Base-by-base conservation (phyloP, 2,329 filamentous ascomycete genomes). In the Polytolypa hystricis region DNA sequence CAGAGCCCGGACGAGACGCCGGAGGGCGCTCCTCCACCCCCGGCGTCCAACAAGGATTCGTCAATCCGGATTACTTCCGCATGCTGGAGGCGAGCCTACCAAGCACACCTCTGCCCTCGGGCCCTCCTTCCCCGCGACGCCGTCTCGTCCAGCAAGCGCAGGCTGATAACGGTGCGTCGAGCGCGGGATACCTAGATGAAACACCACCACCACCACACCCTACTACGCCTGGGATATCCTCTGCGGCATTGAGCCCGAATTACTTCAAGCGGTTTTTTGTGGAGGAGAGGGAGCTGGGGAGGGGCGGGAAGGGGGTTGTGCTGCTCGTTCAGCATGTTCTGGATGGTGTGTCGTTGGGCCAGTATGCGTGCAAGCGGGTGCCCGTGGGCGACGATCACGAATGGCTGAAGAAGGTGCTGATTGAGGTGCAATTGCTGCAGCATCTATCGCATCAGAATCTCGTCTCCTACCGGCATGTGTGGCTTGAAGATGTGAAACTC, bases 311-410 rank as follows among this genome's bases (percentile, higher is more conserved):
- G 55, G 91, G 91, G 0, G 86, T 98, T 3, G 91, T 98, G 2
- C 62, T 98, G 31, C 70, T 96, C n/a, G 91, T 98, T 7, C 78
- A 84, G 41, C 91, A 98, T 61, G 73, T 93, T 47, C 76, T 98
- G 40, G 91, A 96, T 56, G 81, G 84, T 15, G 89, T 93, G 30
- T 74, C 79, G 20, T 69, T 98, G 2, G 91, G 91, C 2, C 74
- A 91, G 45, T 98, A 93, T 59, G 91, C 91, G 9, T 98, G 91
- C 68, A 98, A 98, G 61, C 77, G 93, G 30, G 87, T 98, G 0
- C 93, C 91, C 0, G 91, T 98, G 3, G 84, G 91, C 10, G 82
- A 98, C 52, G 84, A 96, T 50, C 89, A 95, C 52, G 77, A 79
- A 42, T 95, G 91, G 93, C 67, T 98, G 10, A 85, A 94, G 58